Percentiles rank a stretch among this genome's conserved stretches.
Conservation (phyloP, 495 filamentous ascomycete genomes). For the Aspergillus steynii region DNA sequence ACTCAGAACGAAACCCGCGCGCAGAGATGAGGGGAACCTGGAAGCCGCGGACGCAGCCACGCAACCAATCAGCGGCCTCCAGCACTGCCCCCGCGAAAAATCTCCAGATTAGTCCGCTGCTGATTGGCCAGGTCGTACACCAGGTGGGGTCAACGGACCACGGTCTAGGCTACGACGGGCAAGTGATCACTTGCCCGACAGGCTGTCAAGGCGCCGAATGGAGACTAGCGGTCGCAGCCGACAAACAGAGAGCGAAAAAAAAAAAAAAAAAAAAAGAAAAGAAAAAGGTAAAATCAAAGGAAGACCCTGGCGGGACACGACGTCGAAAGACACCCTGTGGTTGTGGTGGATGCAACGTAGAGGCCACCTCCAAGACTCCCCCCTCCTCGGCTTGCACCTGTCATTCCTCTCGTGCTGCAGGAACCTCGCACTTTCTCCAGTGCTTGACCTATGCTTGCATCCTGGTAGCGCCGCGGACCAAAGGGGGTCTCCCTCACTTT, state of each 20-base stretch:
- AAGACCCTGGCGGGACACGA: background rate
- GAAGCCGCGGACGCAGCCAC: background rate
- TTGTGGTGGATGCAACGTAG: too few species aligned
- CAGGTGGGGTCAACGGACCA: background rate
- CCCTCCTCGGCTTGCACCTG: background rate
- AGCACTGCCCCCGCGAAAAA: background rate
- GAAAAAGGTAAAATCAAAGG: background rate
- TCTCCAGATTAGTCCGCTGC: background rate
- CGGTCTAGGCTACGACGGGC: background rate
- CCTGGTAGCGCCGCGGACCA: too few species aligned
- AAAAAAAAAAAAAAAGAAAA: background rate
- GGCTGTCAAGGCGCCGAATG: background rate
- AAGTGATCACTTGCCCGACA: conserved; percentile 8
- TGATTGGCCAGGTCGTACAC: background rate
- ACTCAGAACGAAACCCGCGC: too few species aligned
- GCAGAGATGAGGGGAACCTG: too few species aligned
- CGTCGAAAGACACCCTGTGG: background rate
- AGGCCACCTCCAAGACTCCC: background rate
- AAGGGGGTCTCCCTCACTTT: too few species aligned
- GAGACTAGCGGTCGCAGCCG: background rate
- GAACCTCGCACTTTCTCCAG: background rate
- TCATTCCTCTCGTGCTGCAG: background rate
- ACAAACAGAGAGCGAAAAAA: background rate
- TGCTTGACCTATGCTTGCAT: too few species aligned
- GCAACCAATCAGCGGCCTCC: background rate